Evolutionary conservation across 352 stramenopile species (phyloP), one percentile per base, ranked within the genome.

Genomic region (Phytopythium cucurbitacearum): DNA sequence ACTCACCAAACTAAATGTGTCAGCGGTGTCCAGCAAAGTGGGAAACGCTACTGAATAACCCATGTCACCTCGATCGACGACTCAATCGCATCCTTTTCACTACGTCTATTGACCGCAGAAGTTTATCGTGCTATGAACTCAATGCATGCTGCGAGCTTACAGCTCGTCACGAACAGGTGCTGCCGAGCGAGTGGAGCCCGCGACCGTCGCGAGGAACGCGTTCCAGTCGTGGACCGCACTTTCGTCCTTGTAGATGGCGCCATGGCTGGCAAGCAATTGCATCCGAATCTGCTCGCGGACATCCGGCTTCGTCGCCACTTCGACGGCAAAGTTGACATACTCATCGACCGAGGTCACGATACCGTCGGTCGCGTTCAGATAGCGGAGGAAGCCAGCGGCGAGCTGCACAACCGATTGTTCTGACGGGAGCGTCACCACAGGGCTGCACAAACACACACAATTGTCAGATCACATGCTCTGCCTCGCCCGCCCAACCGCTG

Each of bases 341-440:
- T 76, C 65, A 12, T 74, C 63, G 1, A 81, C 33, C 7, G 59
- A 68, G 6, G 41, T 13, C 0, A 69, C 68, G 40, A 88, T 80
- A 40, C 63, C 76, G 7, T 73, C 59, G 4, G 69, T 71, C 8
- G 71, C 56, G 49, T 80, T 73, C 50, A 88, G 73, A 53, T 72
- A 73, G 1, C 77, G 74, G 9, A 84, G 60, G 46, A 88, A 88
- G 0, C 77, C 77, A 15, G 77, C 77, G 9, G 77, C 70, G 33
- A 88, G 73, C 34, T 85, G 67, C 21, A 80, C 59, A 6, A 86
- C 72, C 6, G 58, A 81, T 40, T 88, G 77, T 13, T 65, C 65
- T 7, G 64, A 59, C 35, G 77, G 74, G 12, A 85, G 45, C 28
- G 77, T 86, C 42, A 88, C 65, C 13, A 88, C 77, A 33, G 77